These are phyloP conservation scores for Atkinsonella texensis DNA, from an alignment of 2,329 filamentous ascomycete species.

Conservation along the genomic window DNA sequence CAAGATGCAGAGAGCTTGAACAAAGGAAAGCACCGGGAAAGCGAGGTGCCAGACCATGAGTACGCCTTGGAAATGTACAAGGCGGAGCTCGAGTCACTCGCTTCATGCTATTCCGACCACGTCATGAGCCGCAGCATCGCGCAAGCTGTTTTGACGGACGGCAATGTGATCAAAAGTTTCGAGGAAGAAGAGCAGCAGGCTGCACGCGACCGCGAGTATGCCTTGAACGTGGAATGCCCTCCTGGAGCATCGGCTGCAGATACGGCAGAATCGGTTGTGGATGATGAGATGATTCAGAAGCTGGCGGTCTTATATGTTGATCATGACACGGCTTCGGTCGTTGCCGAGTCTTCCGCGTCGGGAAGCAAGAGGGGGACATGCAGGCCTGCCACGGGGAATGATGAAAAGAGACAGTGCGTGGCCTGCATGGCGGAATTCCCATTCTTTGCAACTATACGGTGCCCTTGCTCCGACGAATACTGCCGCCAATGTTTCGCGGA, in stretches of 20 bases:
- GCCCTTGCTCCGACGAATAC: constrained; percentile 30
- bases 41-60: constrained; percentile 3
- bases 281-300: background rate
- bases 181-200: background rate
- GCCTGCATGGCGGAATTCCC: background rate
- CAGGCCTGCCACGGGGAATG: no score
- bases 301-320: background rate
- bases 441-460: background rate
- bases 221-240: background rate
- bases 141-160: constrained; percentile 8
- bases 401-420: constrained; percentile 6
- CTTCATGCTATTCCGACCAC: constrained; percentile 5
- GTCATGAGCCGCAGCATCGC: constrained; percentile 11
- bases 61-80: constrained; percentile 7
- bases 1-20: constrained; percentile 7
- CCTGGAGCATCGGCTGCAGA: background rate
- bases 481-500: constrained; percentile 34
- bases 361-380: no score
- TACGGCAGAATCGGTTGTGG: background rate
- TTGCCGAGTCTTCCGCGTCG: no score
- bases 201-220: background rate
- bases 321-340: no score
- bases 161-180: constrained; percentile 2
- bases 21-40: constrained; percentile 8
- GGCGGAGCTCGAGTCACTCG: constrained; percentile 7